Conservation (phyloP, 1,284 basidiomycete genomes). For the Tilletia indica region DNA sequence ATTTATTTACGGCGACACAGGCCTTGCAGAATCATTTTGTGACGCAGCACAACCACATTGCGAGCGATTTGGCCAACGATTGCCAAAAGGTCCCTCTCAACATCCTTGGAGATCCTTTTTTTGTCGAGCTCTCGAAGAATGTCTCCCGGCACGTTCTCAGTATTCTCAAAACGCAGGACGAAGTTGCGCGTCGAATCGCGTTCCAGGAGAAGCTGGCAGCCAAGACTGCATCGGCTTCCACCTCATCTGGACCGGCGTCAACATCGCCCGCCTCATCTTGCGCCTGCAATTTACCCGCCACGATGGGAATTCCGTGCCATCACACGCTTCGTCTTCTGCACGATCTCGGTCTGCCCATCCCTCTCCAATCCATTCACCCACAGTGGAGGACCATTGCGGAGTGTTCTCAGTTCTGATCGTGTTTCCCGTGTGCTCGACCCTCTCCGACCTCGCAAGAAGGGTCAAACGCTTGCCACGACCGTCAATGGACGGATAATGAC, state of each 20-base stretch:
- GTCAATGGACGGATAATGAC: slow-evolving; percentile 8
- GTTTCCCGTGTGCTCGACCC: slow-evolving; percentile 2
- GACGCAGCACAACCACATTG: background rate
- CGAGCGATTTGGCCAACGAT: background rate
- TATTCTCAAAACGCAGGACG: background rate
- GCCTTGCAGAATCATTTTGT: background rate
- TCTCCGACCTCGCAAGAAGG: background rate
- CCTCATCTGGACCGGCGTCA: no score
- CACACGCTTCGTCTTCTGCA: background rate
- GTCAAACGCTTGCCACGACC: background rate
- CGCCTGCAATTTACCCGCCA: background rate
- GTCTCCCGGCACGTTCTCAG: slow-evolving; percentile 3
- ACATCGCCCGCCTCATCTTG: background rate
- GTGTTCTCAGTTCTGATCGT: background rate
- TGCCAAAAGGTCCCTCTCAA: background rate
- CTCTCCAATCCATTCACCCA: background rate
- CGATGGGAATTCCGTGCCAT: slow-evolving; percentile 1
- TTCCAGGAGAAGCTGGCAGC: background rate
- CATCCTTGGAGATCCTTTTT: background rate
- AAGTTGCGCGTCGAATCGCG: background rate
- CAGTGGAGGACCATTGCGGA: background rate
- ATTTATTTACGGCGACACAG: background rate
- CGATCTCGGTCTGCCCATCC: background rate
- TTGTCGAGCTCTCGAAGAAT: background rate
- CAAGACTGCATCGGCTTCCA: no score